Evolutionary conservation across 495 filamentous ascomycete genomes (phyloP).

Genomic region (Xylaria bambusicola): DNA sequence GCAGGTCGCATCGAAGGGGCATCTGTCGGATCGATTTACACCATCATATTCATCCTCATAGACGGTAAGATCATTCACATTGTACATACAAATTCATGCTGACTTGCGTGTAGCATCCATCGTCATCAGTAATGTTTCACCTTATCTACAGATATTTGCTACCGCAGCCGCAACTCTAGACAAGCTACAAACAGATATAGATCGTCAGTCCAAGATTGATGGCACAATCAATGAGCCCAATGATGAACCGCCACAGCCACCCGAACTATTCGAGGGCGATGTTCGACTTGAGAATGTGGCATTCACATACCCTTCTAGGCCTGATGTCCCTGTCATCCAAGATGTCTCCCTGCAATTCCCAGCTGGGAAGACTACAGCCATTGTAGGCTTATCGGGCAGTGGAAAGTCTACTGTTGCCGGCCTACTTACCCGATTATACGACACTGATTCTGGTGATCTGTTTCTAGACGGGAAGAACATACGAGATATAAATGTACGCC

Average conservation of each 20-base stretch:
- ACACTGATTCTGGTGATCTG: slow-evolving; percentile 46
- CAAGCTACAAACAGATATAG: slow-evolving; percentile 50
- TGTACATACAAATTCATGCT: slow-evolving; percentile 13
- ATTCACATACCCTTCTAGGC: slow-evolving; percentile 63
- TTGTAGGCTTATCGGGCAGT: slow-evolving; percentile 69
- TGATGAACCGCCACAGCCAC: slow-evolving; percentile 28
- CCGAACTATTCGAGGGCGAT: slow-evolving; percentile 38
- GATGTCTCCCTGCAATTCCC: slow-evolving; percentile 53
- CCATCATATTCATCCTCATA: slow-evolving; percentile 66
- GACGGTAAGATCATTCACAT: slow-evolving; percentile 50
- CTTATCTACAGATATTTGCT: slow-evolving; percentile 61
- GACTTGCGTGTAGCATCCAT: slow-evolving; percentile 50
- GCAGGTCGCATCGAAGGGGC: slow-evolving; percentile 40
- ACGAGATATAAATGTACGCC: slow-evolving; percentile 56
- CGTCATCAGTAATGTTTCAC: slow-evolving; percentile 63
- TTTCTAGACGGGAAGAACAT: slow-evolving; percentile 57
- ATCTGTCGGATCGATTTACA: slow-evolving; percentile 60
- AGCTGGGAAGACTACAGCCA: slow-evolving; percentile 60
- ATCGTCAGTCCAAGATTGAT: slow-evolving; percentile 54
- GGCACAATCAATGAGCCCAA: slow-evolving; percentile 39
- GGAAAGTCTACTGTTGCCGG: slow-evolving; percentile 71
- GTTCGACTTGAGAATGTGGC: slow-evolving; percentile 57
- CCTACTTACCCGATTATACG: slow-evolving; percentile 57
- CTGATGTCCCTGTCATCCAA: slow-evolving; percentile 55
- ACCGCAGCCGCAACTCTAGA: slow-evolving; percentile 53